Percentiles rank a stretch among this genome's conserved stretches.
phyloP scores from a whole-genome alignment of 2,329 filamentous ascomycete genomes.

The Pezicula neosporulosa region DNA sequence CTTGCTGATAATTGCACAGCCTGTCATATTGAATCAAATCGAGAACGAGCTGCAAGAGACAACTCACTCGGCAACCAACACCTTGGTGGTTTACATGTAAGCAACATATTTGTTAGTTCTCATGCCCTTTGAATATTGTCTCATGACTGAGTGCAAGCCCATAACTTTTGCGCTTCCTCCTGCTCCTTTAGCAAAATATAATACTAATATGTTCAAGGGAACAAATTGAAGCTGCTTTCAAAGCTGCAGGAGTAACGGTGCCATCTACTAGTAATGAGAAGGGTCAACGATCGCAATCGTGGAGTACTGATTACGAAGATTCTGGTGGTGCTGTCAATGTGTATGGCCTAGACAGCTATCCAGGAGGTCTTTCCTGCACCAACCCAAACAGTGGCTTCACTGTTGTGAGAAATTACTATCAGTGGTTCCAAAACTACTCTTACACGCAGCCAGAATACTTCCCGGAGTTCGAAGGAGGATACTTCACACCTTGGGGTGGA shows the following conservation, averaged over 20 bases:
- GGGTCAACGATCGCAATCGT: slow-evolving; percentile 43
- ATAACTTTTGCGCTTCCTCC: too few species aligned
- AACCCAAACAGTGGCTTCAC: slow-evolving; percentile 45
- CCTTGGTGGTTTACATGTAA: slow-evolving; percentile 45
- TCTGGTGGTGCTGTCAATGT: slow-evolving; percentile 52
- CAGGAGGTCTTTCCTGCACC: slow-evolving; percentile 45
- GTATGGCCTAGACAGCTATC: slow-evolving; percentile 44
- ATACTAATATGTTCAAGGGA: slow-evolving; percentile 18
- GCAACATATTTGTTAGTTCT: too few species aligned
- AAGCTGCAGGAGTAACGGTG: slow-evolving; percentile 43
- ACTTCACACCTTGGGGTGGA: slow-evolving; percentile 50
- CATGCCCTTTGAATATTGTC: too few species aligned
- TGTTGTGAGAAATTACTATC: slow-evolving; percentile 48
- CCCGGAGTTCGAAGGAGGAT: slow-evolving; percentile 51
- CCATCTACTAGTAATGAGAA: slow-evolving; percentile 49
- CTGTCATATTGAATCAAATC: slow-evolving; percentile 47
- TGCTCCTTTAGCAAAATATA: too few species aligned
- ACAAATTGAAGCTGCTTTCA: slow-evolving; percentile 43
- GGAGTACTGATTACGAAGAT: slow-evolving; percentile 52
- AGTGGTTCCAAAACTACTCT: slow-evolving; percentile 55
- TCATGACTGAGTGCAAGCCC: too few species aligned
- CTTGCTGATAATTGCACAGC: slow-evolving; percentile 15
- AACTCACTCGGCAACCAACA: slow-evolving; percentile 37
- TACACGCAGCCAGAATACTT: slow-evolving; percentile 49
- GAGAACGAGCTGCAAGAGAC: slow-evolving; percentile 51